Base-by-base conservation (phyloP, 2,329 filamentous ascomycete species). In the Exophiala xenobiotica region DNA sequence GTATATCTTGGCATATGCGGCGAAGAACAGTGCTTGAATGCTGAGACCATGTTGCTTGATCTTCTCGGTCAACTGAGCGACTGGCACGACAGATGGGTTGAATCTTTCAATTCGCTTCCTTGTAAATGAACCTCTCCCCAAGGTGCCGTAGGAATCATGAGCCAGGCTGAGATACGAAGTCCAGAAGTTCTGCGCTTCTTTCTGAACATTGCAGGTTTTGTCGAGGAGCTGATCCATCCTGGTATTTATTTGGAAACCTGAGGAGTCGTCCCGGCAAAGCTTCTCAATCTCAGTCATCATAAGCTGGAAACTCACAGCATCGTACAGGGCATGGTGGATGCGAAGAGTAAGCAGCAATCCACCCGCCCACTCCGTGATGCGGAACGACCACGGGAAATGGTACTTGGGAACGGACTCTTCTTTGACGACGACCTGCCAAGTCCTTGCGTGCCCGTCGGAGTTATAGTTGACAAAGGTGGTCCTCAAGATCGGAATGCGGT, bases 321-420 rank as follows among this genome's bases (percentile, higher is more conserved):
- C 92, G 64, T 96, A 97, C 0, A 96, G 74, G 0, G 88, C 87
- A 66, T 97, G 91, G 57, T 96, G 90, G 3, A 96, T 85, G 20
- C 75, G 75, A 4, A 90, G 73, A 2, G 78, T 70, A 39, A 70
- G 26, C 59, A 38, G 76, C 5, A 49, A 16, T 7, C 48, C 38
- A 7, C 42, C 27, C 3, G 20, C 40, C n/a, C 26, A 11, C 12
- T 44, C 16, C 4, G 29, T 16, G 19, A 53, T 26, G 2, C 45
- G 23, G 12, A 54, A 29, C 6, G 46, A 50, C 52, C 57, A 53
- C 4, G 59, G 52, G 8, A 59, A 23, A 6, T 35, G 26, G 35
- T 54, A 46, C n/a, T 45, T 49, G 11, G 60, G 59, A 35, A 38
- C 50, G 40, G 56, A 51, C 12, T 50, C 38, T 7, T 18, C 39